Conservation (phyloP, 2,329 filamentous ascomycete species). For the Trichoderma atroviride region DNA sequence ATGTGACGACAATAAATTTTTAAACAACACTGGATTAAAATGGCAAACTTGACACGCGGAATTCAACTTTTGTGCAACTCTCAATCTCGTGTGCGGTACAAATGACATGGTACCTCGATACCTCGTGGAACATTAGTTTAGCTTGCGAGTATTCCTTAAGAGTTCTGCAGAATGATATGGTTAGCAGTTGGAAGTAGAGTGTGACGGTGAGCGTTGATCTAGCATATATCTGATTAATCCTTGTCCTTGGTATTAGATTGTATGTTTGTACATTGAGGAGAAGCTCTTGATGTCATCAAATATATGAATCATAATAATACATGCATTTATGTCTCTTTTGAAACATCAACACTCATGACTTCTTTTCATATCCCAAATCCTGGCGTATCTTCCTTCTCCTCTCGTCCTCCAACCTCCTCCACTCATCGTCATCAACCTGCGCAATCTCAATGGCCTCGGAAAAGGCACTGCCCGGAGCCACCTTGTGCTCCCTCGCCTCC, state of each 20-base stretch:
- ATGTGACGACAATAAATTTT: background rate
- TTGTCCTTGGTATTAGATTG: background rate
- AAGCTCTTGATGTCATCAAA: background rate
- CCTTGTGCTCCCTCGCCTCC: conserved; percentile 68
- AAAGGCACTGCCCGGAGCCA: conserved; percentile 55
- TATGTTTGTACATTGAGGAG: background rate
- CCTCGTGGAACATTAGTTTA: too few relatives aligned
- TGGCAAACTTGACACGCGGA: too few relatives aligned
- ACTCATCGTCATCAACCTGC: conserved; percentile 48
- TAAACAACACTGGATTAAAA: too few relatives aligned
- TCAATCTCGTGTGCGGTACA: too few relatives aligned
- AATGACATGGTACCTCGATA: too few relatives aligned
- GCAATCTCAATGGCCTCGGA: conserved; percentile 44
- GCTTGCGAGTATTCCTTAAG: too few relatives aligned
- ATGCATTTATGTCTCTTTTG: background rate
- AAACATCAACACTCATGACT: conserved; percentile 12
- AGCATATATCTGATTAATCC: background rate
- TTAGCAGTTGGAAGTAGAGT: too few relatives aligned
- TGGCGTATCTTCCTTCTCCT: conserved; percentile 43
- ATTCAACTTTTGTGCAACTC: too few relatives aligned
- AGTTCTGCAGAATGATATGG: too few relatives aligned
- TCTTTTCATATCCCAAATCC: conserved; percentile 36
- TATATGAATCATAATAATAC: background rate
- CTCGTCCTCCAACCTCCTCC: conserved; percentile 41
- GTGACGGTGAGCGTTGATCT: background rate